These are phyloP conservation scores for Hypoxylon sp. DNA, from an alignment of 2,329 filamentous ascomycete genomes.

Conservation along the genomic window DNA sequence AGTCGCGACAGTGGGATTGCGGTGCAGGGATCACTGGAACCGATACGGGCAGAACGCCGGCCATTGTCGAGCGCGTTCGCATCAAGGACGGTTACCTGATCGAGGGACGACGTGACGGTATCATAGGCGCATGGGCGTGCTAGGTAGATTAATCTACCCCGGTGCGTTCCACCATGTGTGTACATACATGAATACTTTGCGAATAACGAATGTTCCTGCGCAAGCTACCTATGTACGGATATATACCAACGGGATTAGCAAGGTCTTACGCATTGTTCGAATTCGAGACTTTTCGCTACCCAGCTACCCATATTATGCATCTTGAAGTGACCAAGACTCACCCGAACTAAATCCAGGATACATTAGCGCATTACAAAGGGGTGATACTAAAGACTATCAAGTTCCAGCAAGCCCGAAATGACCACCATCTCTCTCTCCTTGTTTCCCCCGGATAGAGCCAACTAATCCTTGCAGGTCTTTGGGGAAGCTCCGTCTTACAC, in stretches of 20 bases:
- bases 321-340: background rate
- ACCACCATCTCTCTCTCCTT: background rate
- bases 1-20: constrained; percentile 96
- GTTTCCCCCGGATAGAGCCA: background rate
- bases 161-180: constrained; percentile 21
- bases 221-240: constrained; percentile 1
- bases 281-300: background rate
- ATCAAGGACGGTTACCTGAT: constrained; percentile 95
- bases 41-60: constrained; percentile 74
- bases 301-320: background rate
- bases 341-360: background rate
- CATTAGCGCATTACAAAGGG: background rate
- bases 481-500: background rate
- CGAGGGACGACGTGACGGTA: constrained; percentile 89
- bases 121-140: constrained; percentile 84
- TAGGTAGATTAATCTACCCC: constrained; percentile 29
- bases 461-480: background rate
- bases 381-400: background rate
- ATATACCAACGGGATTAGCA: background rate
- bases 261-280: constrained; percentile 7
- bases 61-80: constrained; percentile 85
- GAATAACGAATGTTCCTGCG: constrained; percentile 28
- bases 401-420: background rate
- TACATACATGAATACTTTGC: constrained; percentile 36
- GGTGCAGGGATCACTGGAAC: constrained; percentile 83